Base-by-base conservation (phyloP, 2,329 filamentous ascomycete species). In the Diaporthe ilicicola region DNA sequence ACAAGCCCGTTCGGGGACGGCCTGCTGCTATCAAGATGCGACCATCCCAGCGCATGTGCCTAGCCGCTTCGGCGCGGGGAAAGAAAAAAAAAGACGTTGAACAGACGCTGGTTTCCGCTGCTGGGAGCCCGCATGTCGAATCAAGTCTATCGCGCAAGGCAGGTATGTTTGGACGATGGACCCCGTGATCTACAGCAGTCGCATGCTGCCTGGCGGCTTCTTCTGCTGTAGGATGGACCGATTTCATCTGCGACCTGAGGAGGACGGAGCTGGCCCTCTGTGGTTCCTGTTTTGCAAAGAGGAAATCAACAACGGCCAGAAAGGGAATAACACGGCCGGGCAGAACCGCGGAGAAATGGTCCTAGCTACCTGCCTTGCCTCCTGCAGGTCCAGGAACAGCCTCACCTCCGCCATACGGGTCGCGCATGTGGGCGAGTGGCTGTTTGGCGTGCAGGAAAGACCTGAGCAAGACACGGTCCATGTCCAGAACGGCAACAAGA, bases 11-110 rank as follows among this genome's bases (percentile, higher is more conserved):
- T 44, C 59, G 44, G n/a, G n/a, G 44, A 34, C 59, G 19, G 59
- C 59, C 15, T 37, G 59, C 29, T 37, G 59, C 59, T 42, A 42
- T 62, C 59, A 48, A 62, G 6, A 48, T 37, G 42, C 42, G 12
- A 62, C 48, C 59, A 34, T 32, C 42, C 59, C 46, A 27, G n/a
- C 2, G 59, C 27, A 34, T 22, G 59, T 48, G n/a, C 59, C 42
- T 64, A 48, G 27, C 59, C 59, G 59, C 27, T 64, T 12, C 44
- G 44, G 59, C 44, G 44, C 29, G 44, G n/a, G n/a, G n/a, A n/a
- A n/a, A n/a, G n/a, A n/a, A n/a, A n/a, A n/a, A n/a, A n/a, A 29
- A 64, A 19, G 44, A 50, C 59, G 59, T 64, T 37, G 44, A 62
- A 48, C n/a, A 29, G 9, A 29, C 39, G 17, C 5, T n/a, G 3